Evolutionary conservation across 208 protist species (phyloP).

Genomic region (Wallacemonas sp.): DNA sequence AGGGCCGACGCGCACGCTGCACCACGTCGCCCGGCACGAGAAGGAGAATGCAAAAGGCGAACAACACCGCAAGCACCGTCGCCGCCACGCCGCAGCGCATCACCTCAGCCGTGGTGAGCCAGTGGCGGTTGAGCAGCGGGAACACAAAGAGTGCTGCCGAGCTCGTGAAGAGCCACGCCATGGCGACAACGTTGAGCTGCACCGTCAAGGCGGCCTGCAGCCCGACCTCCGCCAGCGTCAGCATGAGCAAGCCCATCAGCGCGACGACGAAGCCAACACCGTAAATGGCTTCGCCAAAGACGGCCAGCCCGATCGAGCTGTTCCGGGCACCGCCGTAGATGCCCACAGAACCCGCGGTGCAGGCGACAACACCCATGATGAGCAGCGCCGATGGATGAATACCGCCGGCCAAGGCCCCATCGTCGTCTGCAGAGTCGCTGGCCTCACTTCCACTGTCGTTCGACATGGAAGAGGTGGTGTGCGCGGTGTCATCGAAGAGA

Average conservation of each 20-base stretch:
- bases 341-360: neutral
- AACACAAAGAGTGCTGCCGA: slow-evolving; percentile 15
- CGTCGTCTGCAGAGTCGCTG: neutral
- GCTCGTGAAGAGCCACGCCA: slow-evolving; percentile 26
- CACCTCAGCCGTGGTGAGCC: slow-evolving; percentile 19
- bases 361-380: neutral
- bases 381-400: neutral
- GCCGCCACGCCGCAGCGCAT: slow-evolving; percentile 11
- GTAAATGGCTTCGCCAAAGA: slow-evolving; percentile 19
- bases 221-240: slow-evolving; percentile 28
- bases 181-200: slow-evolving; percentile 17
- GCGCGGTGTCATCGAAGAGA: neutral
- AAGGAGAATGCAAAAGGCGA: slow-evolving; percentile 25
- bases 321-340: slow-evolving; percentile 5
- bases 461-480: neutral
- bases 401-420: neutral
- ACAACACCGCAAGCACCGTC: slow-evolving; percentile 5
- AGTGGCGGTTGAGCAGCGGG: slow-evolving; percentile 22
- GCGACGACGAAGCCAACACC: slow-evolving; percentile 25
- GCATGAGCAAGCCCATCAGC: slow-evolving; percentile 13
- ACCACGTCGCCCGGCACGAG: slow-evolving; percentile 25
- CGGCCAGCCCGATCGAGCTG: neutral
- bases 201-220: slow-evolving; percentile 24
- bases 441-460: neutral
- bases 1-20: slow-evolving; percentile 16